Evolutionary conservation across 192 early-diverging fungal genomes (phyloP), one percentile per base, ranked within the genome.

Genomic region (Backusella tarrabulga): DNA sequence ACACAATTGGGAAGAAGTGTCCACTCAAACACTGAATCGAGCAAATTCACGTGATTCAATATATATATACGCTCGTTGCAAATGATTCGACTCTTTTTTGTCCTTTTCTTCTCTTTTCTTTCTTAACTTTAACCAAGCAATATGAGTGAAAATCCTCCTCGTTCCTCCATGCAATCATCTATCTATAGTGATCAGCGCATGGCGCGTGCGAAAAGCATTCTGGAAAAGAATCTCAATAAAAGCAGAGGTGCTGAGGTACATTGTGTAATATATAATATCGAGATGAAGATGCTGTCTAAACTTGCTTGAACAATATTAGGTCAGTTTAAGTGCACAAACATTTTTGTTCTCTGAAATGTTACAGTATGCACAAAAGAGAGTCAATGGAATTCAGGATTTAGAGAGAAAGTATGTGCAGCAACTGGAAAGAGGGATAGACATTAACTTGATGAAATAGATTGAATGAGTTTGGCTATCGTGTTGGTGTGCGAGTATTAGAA

Each of bases 311-410:
- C 12, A 36, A 26, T 32, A 68, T 46, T 54, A 94, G 93, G 89
- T 93, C 44, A 89, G 90, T 68, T 86, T 97, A 34, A 87, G 90
- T 34, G 91, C 97, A 5, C 96, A 95, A 82, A 88, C 93, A 17
- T 97, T 97, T 78, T 79, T 99, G 35, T 96, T 99, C 83, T 93
- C 93, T 32, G 98, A 99, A 83, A 97, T 98, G 87, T 84, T 99
- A 34, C 95, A 94, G 71, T 98, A 98, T 84, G 91, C 97, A n/a
- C 97, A 98, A 85, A 97, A 97, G 83, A 89, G 94, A 50, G 96
- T 96, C 8, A 88, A 92, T 77, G 97, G 96, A 26, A 96, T 99
- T 73, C 94, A 96, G 79, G 97, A 97, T 77, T 88, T 99, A 23
- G 98, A 99, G 80, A 91, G 93, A 82, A 96, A 93, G 95, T 96